Evolutionary conservation across 2,329 filamentous ascomycete species (phyloP), one percentile per base, ranked within the genome.

Genomic region (Nigrospora sphaerica): DNA sequence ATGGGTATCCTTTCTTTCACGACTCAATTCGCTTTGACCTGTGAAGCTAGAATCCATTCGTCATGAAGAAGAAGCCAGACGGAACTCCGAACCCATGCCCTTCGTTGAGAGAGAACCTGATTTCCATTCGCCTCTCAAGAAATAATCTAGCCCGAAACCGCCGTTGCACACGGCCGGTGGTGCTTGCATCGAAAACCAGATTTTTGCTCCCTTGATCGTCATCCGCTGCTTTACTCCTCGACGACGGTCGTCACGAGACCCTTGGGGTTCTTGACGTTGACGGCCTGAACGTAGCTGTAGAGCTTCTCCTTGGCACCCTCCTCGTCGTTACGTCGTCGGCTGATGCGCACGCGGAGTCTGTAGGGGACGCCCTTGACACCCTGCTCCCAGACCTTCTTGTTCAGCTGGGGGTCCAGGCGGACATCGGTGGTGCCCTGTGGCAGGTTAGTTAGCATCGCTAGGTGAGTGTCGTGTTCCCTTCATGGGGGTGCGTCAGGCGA

Each of bases 301-400:
- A 98, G 85, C 83, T 95, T 95, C 85, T 98, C 89, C 82, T 95
- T 95, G 72, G 95, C 93, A 66, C 88, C 89, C 79, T 98, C 93
- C 82, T 97, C 93, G 74, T 98, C 93, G 79, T 98, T 98, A 84
- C 93, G 89, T 85, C 95, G 95, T 77, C 93, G 89, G 70, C 90
- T 95, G 78, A 98, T 96, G 77, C 95, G 90, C 69, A 98, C 85
- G 67, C 93, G 92, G 64, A 98, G 81, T 75, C 95, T 86, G 87
- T 86, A 97, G 62, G 92, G 89, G 61, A 96, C 91, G 68, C 93
- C 95, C 88, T 97, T 98, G 81, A 98, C 85, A 74, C 93, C 93
- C 69, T 86, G 80, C 78, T 98, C 93, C 93, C 93, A 98, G 72
- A 98, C 92, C 84, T 98, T 97, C 88, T 98, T 98, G 87, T 98